phyloP scores from a whole-genome alignment of 495 filamentous ascomycete species.

The Aspergillus kassunensis region DNA sequence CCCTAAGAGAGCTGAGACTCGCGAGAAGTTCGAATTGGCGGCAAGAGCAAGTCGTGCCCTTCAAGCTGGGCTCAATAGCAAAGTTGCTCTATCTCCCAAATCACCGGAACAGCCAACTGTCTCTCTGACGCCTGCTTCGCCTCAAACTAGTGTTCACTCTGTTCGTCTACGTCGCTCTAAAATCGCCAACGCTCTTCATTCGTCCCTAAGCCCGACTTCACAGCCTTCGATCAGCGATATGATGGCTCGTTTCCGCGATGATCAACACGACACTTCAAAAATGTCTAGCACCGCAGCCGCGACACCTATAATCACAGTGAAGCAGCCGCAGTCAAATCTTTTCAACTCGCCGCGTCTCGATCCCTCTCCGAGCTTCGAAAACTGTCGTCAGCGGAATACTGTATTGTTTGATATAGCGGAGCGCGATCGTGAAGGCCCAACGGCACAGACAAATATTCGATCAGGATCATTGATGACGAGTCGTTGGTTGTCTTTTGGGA shows the following conservation, averaged over 20 bases:
- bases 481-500: conserved; percentile 90
- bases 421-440: conserved; percentile 56
- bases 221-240: conserved; percentile 41
- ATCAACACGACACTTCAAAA: conserved; percentile 12
- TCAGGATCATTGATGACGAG: conserved; percentile 75
- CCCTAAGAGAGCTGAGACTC: conserved; percentile 11
- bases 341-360: conserved; percentile 28
- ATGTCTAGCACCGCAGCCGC: neutral
- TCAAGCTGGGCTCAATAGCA: conserved; percentile 33
- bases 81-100: conserved; percentile 4
- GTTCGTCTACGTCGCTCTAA: conserved; percentile 38
- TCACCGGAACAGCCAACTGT: conserved; percentile 16
- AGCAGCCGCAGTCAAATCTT: conserved; percentile 28
- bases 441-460: conserved; percentile 74
- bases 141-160: conserved; percentile 30
- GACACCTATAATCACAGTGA: conserved; percentile 10
- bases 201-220: conserved; percentile 36
- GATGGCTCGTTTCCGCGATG: conserved; percentile 30
- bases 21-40: conserved; percentile 34
- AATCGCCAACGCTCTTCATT: conserved; percentile 40
- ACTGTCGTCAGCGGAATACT: conserved; percentile 36
- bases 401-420: conserved; percentile 47
- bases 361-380: conserved; percentile 29
- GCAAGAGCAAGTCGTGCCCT: conserved; percentile 41
- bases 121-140: conserved; percentile 22